Percentiles rank a stretch among this genome's conserved stretches.
phyloP scores from a whole-genome alignment of 768 basidiomycete species.

The Russula foetens region DNA sequence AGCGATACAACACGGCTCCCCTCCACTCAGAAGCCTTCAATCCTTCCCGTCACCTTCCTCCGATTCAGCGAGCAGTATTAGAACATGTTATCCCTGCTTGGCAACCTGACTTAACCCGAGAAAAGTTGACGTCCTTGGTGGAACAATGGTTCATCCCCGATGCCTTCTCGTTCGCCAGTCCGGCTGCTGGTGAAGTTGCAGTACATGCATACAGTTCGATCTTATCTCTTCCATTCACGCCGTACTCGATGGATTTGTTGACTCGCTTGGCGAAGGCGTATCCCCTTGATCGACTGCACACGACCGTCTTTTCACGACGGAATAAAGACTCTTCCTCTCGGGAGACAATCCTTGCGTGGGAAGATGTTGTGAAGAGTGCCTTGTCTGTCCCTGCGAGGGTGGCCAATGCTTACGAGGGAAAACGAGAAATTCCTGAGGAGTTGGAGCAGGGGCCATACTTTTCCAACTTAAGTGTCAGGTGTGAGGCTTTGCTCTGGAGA shows the following conservation, averaged over 20 bases:
- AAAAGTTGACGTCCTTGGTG: constrained; percentile 37
- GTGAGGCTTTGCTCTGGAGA: constrained; percentile 42
- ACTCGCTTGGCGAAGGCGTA: constrained; percentile 50
- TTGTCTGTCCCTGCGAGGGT: constrained; percentile 68
- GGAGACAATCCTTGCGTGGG: constrained; percentile 47
- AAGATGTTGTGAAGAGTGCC: constrained; percentile 60
- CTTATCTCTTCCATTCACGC: constrained; percentile 39
- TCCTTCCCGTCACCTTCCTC: constrained; percentile 34
- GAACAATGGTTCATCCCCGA: constrained; percentile 74
- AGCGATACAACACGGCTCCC: constrained; percentile 34
- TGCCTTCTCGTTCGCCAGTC: constrained; percentile 41
- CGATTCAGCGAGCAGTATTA: constrained; percentile 58
- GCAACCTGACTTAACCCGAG: constrained; percentile 46
- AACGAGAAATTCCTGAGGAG: constrained; percentile 33
- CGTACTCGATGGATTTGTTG: constrained; percentile 46
- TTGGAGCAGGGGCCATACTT: constrained; percentile 55
- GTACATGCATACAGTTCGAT: constrained; percentile 59
- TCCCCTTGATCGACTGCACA: constrained; percentile 59
- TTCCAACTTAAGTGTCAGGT: constrained; percentile 42
- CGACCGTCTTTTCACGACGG: constrained; percentile 36
- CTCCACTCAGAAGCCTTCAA: constrained; percentile 29
- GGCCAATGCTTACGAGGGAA: constrained; percentile 56
- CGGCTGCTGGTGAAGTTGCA: constrained; percentile 45
- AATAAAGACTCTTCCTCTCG: constrained; percentile 19
- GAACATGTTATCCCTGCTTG: constrained; percentile 63